Percentiles rank a stretch among this genome's conserved stretches.
Conservation (phyloP, 768 basidiomycete genomes). For the Mycena belliarum region DNA sequence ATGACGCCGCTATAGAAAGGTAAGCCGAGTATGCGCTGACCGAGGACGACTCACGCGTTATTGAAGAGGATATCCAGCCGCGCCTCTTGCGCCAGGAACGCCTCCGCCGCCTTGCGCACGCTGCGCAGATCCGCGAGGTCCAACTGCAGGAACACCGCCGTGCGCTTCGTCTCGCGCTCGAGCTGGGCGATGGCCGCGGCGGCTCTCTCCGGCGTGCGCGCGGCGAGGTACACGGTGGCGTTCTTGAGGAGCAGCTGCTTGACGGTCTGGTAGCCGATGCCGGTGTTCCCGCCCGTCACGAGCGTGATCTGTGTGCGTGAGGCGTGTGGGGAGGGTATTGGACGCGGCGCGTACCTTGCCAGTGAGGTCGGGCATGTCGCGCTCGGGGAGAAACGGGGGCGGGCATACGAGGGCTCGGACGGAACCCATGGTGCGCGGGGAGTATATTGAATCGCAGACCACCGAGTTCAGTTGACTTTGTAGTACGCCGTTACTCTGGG, state of each 20-base stretch:
- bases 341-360: background rate
- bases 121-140: slow-evolving; percentile 31
- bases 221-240: slow-evolving; percentile 32
- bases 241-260: slow-evolving; percentile 31
- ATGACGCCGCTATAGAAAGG: slow-evolving; percentile 20
- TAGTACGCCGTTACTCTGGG: too few species aligned
- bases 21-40: too few species aligned
- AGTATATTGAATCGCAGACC: too few species aligned
- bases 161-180: slow-evolving; percentile 28
- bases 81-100: slow-evolving; percentile 24
- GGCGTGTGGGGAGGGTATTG: background rate
- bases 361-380: background rate
- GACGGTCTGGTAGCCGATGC: slow-evolving; percentile 43
- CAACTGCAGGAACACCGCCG: slow-evolving; percentile 24
- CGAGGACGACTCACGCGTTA: slow-evolving; percentile 28
- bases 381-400: background rate
- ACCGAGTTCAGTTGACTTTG: too few species aligned
- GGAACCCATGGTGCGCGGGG: too few species aligned
- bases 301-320: slow-evolving; percentile 28
- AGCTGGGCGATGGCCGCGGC: slow-evolving; percentile 29
- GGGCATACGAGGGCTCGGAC: too few species aligned
- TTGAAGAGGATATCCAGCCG: slow-evolving; percentile 29
- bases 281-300: slow-evolving; percentile 40
- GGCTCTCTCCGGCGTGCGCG: slow-evolving; percentile 16
- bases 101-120: slow-evolving; percentile 28